phyloP scores from a whole-genome alignment of 2,329 filamentous ascomycete species.

The Colletotrichum filicis region DNA sequence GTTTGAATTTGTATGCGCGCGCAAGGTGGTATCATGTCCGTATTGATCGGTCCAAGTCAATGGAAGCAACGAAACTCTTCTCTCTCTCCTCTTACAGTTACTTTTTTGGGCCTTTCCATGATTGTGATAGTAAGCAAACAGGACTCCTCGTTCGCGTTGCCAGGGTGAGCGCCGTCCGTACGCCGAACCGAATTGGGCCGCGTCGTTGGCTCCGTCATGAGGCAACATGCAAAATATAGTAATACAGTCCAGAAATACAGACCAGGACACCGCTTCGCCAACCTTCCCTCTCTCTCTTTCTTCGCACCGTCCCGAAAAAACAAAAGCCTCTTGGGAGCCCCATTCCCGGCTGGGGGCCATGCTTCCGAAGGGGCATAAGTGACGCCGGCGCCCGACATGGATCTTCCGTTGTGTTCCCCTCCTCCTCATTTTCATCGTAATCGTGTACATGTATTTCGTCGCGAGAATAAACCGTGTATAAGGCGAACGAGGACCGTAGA shows the following conservation, averaged over 20 bases:
- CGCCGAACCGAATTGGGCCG: constrained; percentile 6
- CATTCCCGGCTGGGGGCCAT: not conserved
- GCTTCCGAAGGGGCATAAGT: constrained; percentile 16
- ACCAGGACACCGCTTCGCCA: constrained; percentile 15
- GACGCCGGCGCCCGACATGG: constrained; percentile 21
- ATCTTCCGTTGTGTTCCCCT: not conserved
- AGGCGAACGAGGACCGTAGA: constrained; percentile 14
- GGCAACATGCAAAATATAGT: constrained; percentile 18
- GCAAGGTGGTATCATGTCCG: constrained; percentile 26
- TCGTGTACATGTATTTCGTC: constrained; percentile 34
- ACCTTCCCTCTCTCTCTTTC: constrained; percentile 14
- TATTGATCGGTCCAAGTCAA: constrained; percentile 8
- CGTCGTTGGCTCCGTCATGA: constrained; percentile 8
- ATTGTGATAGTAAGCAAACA: constrained; percentile 4
- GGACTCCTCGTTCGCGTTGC: constrained; percentile 8
- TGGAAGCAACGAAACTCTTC: constrained; percentile 8
- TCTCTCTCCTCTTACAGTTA: constrained; percentile 24
- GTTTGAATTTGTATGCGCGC: not conserved
- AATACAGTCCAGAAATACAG: constrained; percentile 18
- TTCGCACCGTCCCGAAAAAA: constrained; percentile 12
- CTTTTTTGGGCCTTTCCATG: constrained; percentile 6
- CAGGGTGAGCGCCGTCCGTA: constrained; percentile 8
- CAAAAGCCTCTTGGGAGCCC: not conserved
- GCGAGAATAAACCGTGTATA: constrained; percentile 25
- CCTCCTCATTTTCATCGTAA: constrained; percentile 31